phyloP scores from a whole-genome alignment of 148 eudicot genomes.

The Camellia sinensis region DNA sequence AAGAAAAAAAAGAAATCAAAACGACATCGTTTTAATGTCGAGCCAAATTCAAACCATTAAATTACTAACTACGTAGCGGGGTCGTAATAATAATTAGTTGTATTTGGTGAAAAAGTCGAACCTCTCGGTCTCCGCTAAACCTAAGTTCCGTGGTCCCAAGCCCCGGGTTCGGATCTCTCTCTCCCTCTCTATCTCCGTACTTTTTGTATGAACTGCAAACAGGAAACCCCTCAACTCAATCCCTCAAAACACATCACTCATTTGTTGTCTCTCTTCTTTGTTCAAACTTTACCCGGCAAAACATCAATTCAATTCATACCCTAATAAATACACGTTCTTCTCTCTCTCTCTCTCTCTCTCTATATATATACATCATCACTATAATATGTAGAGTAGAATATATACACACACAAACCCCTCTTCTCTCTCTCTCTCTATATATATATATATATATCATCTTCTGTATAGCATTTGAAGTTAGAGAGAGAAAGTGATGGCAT shows the following conservation, averaged over 20 bases:
- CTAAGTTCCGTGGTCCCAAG: no score
- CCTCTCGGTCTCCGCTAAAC: no score
- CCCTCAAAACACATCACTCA: background rate
- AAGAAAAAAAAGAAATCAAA: no score
- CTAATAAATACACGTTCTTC: background rate
- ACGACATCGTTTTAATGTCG: no score
- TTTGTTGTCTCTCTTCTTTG: background rate
- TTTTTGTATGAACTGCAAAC: no score
- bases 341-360: background rate
- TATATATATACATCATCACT: background rate
- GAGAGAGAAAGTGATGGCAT: constrained; percentile 17
- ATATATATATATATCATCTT: background rate
- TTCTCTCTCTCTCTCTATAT: background rate
- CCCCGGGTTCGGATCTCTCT: no score
- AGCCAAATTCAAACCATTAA: no score
- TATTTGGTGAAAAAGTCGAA: no score
- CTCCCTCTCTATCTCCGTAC: no score
- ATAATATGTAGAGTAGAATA: background rate
- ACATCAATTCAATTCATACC: background rate
- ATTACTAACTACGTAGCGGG: no score
- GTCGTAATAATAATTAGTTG: no score
- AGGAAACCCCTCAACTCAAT: background rate
- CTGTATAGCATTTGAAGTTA: constrained; percentile 4
- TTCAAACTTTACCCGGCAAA: constrained; percentile 9
- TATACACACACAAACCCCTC: background rate